These are phyloP conservation scores for Xylariaceae sp. DNA, from an alignment of 2,329 filamentous ascomycete species.

Conservation along the genomic window DNA sequence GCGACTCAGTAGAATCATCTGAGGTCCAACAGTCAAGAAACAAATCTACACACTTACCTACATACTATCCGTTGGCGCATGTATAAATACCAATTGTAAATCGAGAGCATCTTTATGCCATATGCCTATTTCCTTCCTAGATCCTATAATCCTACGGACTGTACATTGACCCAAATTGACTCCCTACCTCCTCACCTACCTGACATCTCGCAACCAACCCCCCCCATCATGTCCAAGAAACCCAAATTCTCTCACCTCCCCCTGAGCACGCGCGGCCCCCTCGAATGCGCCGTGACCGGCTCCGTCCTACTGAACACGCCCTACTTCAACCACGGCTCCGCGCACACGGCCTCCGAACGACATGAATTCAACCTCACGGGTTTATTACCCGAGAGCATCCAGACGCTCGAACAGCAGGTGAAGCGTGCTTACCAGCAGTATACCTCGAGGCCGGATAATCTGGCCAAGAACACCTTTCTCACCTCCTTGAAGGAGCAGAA, in stretches of 20 bases:
- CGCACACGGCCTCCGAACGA: constrained; percentile 65
- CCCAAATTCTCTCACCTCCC: constrained; percentile 40
- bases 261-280: constrained; percentile 42
- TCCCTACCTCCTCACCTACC: too few relatives aligned
- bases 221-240: constrained; percentile 24
- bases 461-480: constrained; percentile 85
- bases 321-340: constrained; percentile 79
- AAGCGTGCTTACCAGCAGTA: constrained; percentile 79
- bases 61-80: too few relatives aligned
- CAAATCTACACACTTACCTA: too few relatives aligned
- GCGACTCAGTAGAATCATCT: neutral
- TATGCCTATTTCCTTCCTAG: too few relatives aligned
- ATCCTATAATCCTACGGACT: too few relatives aligned
- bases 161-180: too few relatives aligned
- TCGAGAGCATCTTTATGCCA: too few relatives aligned
- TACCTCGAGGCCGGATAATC: constrained; percentile 50
- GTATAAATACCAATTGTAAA: too few relatives aligned
- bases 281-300: constrained; percentile 46
- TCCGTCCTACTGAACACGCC: constrained; percentile 56
- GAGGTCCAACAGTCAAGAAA: too few relatives aligned
- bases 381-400: constrained; percentile 64
- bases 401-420: constrained; percentile 71
- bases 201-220: too few relatives aligned
- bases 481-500: constrained; percentile 82
- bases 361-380: constrained; percentile 64